A percentile compares a stretch with the other conserved stretches of the same genome.
Conservation (phyloP, 2,329 filamentous ascomycete species). For the Xylariaceae sp. region DNA sequence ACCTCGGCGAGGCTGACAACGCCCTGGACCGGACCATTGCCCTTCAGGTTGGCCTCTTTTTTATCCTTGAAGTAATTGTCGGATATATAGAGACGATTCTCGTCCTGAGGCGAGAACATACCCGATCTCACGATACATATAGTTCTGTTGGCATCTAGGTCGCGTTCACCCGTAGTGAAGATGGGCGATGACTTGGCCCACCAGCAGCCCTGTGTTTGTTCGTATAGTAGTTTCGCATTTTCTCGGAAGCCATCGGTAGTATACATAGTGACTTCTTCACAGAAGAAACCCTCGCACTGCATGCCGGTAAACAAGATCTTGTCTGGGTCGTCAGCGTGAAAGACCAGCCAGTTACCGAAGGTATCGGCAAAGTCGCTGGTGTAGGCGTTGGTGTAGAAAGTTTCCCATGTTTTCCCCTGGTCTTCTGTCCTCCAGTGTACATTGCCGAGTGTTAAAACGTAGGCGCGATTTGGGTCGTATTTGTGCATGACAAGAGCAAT, state of each 20-base stretch:
- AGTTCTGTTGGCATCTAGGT: conserved; percentile 72
- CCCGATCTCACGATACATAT: conserved; percentile 81
- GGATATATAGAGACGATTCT: conserved; percentile 80
- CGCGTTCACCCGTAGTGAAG: conserved; percentile 73
- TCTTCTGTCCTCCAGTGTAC: conserved; percentile 86
- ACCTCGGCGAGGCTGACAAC: conserved; percentile 82
- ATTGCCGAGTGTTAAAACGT: conserved; percentile 72
- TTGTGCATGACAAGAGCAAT: conserved; percentile 76
- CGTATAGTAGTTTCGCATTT: conserved; percentile 67
- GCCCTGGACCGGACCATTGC: conserved; percentile 75
- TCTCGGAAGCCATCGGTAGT: conserved; percentile 86
- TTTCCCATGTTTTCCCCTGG: conserved; percentile 79
- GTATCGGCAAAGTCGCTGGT: conserved; percentile 60
- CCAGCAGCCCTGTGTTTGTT: conserved; percentile 76
- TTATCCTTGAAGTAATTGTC: conserved; percentile 81
- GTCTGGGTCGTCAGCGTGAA: conserved; percentile 83
- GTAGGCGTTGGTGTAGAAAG: conserved; percentile 69
- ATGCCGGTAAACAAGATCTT: conserved; percentile 86
- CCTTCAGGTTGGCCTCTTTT: conserved; percentile 79
- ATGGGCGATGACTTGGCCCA: conserved; percentile 82
- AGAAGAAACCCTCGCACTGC: conserved; percentile 69
- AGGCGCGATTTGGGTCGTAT: conserved; percentile 79
- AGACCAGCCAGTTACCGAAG: conserved; percentile 64
- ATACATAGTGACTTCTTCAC: conserved; percentile 71
- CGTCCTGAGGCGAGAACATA: conserved; percentile 72